phyloP scores from a whole-genome alignment of 1,284 basidiomycete genomes.

The Testicularia cyperi region DNA sequence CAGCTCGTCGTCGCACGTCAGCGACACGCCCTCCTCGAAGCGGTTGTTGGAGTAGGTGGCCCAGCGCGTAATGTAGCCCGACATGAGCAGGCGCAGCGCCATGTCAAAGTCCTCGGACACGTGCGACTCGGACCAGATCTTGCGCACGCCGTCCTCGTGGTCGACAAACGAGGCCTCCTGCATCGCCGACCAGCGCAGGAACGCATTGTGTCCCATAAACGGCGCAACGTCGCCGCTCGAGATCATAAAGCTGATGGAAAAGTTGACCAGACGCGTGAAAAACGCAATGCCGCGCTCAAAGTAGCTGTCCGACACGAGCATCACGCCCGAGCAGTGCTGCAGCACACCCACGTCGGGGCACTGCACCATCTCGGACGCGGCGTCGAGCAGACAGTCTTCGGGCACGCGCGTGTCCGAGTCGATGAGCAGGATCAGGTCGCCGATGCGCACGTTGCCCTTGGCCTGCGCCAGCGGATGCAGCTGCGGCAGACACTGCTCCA shows the following conservation, averaged over 20 bases:
- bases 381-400: slow-evolving; percentile 80
- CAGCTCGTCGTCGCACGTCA: slow-evolving; percentile 72
- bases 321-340: slow-evolving; percentile 77
- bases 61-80: slow-evolving; percentile 75
- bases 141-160: slow-evolving; percentile 67
- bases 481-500: slow-evolving; percentile 62
- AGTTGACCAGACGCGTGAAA: slow-evolving; percentile 63
- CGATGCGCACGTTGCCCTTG: slow-evolving; percentile 44
- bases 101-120: slow-evolving; percentile 82
- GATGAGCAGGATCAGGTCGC: slow-evolving; percentile 46
- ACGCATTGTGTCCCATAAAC: slow-evolving; percentile 85
- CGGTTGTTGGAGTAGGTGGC: slow-evolving; percentile 76
- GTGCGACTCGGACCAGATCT: slow-evolving; percentile 78
- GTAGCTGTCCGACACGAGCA: slow-evolving; percentile 81
- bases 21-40: slow-evolving; percentile 82
- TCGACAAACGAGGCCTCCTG: slow-evolving; percentile 77
- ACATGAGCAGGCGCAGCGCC: slow-evolving; percentile 64
- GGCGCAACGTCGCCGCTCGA: slow-evolving; percentile 63
- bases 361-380: slow-evolving; percentile 76
- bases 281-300: slow-evolving; percentile 82
- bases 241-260: slow-evolving; percentile 62
- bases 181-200: slow-evolving; percentile 78
- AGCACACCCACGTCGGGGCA: slow-evolving; percentile 77
- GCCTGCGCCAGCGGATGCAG: slow-evolving; percentile 59
- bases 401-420: slow-evolving; percentile 84